Base-by-base conservation (phyloP, 768 basidiomycete species). In the Thelephora ganbajun region DNA sequence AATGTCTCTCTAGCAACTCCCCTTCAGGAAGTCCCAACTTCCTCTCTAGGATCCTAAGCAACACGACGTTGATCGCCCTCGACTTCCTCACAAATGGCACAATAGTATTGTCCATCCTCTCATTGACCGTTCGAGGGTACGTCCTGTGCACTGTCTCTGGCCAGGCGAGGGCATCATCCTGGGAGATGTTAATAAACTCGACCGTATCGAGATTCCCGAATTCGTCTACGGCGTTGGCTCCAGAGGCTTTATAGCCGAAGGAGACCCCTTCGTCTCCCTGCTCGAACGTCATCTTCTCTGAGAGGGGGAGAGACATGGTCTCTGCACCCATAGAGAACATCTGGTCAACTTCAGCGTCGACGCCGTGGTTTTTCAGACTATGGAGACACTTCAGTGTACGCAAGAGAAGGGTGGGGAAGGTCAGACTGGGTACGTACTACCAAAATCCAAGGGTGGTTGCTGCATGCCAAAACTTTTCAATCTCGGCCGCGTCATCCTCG, bases 401-500 rank as follows among this genome's bases (percentile, higher is more conserved):
- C 5, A n/a, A 14, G 33, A 9, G 20, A 13, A 33, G 9, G 9
- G 5, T 30, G 26, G 26, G 26, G 26, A 30, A 9, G 26, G 26
- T 30, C 9, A 9, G 26, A 9, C 26, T 9, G 9, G 43, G 12
- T 26, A 69, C 72, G 55, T 55, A 72, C 69, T 74, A 76, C 69
- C 73, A 76, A 58, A 76, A 76, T 1, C 74, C 74, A 12, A 75
- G 60, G 22, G 63, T 59, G 0, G 69, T 72, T 14, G 70, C 69
- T 0, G 73, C 73, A 19, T 68, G 56, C 69, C 69, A 74, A 16
- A 76, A 64, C 45, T 55, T 63, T 6, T 68, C 62, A 6, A 68
- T 56, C 56, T 73, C 74, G 2, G 47, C 48, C 11, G 55, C n/a
- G 33, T 71, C 62, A 1, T 66, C 57, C 0, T 54, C 54, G 22